Percentiles rank a stretch among this genome's conserved stretches.
These are phyloP conservation scores for Macrolepiota fuliginosa DNA, from an alignment of 768 basidiomycete genomes.

Conservation along the genomic window DNA sequence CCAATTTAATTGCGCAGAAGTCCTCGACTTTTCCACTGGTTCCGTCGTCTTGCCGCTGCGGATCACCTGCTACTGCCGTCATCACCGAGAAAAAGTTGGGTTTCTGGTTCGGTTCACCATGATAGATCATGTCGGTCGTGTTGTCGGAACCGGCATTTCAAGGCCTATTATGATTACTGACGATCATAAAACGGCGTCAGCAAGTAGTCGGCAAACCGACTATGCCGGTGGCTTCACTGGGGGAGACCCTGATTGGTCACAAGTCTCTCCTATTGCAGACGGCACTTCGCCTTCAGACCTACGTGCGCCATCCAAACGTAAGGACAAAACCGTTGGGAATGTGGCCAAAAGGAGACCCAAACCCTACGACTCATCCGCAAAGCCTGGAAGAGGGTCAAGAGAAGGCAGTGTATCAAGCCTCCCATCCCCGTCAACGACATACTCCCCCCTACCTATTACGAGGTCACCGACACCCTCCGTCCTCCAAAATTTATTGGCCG, in stretches of 20 bases:
- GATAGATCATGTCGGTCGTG: conserved; percentile 72
- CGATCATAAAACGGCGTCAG: conserved; percentile 85
- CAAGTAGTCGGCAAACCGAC: conserved; percentile 30
- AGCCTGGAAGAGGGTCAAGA: conserved; percentile 41
- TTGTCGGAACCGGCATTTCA: conserved; percentile 80
- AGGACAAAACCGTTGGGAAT: conserved; percentile 30
- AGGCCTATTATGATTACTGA: conserved; percentile 98
- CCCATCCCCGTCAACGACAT: conserved; percentile 45
- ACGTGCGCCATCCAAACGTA: conserved; percentile 47
- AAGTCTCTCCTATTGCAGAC: conserved; percentile 22
- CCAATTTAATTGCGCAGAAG: conserved; percentile 92
- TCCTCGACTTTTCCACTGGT: conserved; percentile 86
- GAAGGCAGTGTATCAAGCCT: conserved; percentile 55
- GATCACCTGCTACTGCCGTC: conserved; percentile 97
- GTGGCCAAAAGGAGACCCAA: conserved; percentile 60
- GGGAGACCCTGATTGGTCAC: conserved; percentile 50
- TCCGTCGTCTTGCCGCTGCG: conserved; percentile 88
- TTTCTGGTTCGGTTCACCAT: conserved; percentile 90
- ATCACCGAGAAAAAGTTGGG: conserved; percentile 95
- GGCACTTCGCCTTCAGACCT: conserved; percentile 30
- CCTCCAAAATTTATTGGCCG: conserved; percentile 27
- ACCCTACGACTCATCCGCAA: conserved; percentile 60
- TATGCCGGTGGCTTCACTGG: conserved; percentile 30
- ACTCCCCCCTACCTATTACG: conserved; percentile 40
- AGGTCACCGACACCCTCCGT: conserved; percentile 44